Percentiles rank a stretch among this genome's conserved stretches.
These are phyloP conservation scores for Musa acuminata DNA, from an alignment of 176 grass and related monocot species.

Conservation along the genomic window DNA sequence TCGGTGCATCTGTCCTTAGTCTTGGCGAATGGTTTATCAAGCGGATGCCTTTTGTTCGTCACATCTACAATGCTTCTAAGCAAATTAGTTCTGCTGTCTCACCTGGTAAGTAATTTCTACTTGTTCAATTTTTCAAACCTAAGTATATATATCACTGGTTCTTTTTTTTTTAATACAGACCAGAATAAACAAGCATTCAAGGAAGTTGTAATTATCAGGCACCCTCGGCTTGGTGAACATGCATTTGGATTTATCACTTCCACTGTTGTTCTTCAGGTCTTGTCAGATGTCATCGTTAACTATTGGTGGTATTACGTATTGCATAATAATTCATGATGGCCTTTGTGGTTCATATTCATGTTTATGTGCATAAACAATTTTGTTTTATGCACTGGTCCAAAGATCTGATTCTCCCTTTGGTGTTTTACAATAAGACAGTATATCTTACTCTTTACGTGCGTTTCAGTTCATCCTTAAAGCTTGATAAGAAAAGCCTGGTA, in stretches of 20 bases:
- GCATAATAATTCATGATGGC: background rate
- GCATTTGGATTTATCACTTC: conserved; percentile 98
- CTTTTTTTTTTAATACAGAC: conserved; percentile 35
- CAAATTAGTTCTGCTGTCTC: conserved; percentile 97
- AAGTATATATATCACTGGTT: background rate
- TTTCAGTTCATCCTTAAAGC: no score
- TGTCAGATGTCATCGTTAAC: background rate
- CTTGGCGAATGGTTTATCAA: conserved; percentile 99
- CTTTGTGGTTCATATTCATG: background rate
- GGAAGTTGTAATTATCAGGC: conserved; percentile 96
- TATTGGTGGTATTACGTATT: background rate
- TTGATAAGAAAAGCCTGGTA: no score
- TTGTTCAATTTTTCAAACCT: background rate
- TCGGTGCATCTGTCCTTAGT: conserved; percentile 81
- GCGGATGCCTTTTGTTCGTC: conserved; percentile 90
- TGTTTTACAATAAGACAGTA: no score
- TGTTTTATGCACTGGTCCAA: no score
- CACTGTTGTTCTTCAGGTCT: conserved; percentile 84
- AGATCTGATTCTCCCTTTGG: no score
- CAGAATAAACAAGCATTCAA: conserved; percentile 98
- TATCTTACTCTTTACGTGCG: no score
- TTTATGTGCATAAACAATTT: no score
- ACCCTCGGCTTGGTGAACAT: conserved; percentile 91
- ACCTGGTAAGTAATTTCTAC: conserved; percentile 48
- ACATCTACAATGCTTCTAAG: conserved; percentile 99